Base-by-base conservation (phyloP, 257 asterid species). In the Cruciata laevipes region DNA sequence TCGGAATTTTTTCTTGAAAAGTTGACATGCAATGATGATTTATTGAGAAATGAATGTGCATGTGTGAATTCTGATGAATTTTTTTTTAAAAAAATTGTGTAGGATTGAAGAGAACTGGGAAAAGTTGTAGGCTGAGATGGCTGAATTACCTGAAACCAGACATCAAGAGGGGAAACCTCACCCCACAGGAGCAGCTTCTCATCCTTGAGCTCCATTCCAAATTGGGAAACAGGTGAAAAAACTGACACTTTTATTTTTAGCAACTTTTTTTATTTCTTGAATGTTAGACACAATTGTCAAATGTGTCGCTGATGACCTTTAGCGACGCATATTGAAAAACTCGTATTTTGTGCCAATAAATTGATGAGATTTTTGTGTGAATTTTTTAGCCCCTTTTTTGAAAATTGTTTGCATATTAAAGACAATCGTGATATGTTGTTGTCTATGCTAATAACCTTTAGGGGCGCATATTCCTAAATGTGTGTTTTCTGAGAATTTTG, bases 71-170 rank as follows among this genome's bases (percentile, higher is more conserved):
- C 20, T 18, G 24, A 52, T 52, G 5, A 52, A 17, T 17, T n/a
- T 20, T 52, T n/a, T n/a, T n/a, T n/a, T n/a, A n/a, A n/a, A n/a
- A n/a, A 23, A 37, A 37, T 37, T 37, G 42, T 67, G 17, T 78
- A 90, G 97, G 97, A 69, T 83, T 88, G 12, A 91, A 82, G 74
- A 88, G 97, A 74, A 88, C 91, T 14, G 97, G 97, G 60, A 91
- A 90, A 63, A 90, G 97, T 59, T 90, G 96, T 80, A 86, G 97
- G 71, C 44, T 90, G 66, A 83, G 97, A 70, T 90, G 97, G 97
- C 63, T 90, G 69, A 90, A 90, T 73, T 90, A 90, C 75, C 75
- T 91, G 71, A 91, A 91, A 71, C 98, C 96, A 7, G 96, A 87
- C 67, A 79, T 87, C 63, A 91, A 89, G 67, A 83, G 91, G 11